Evolutionary conservation across 352 stramenopile species (phyloP).

Genomic region (Poterioochromonas sp.): DNA sequence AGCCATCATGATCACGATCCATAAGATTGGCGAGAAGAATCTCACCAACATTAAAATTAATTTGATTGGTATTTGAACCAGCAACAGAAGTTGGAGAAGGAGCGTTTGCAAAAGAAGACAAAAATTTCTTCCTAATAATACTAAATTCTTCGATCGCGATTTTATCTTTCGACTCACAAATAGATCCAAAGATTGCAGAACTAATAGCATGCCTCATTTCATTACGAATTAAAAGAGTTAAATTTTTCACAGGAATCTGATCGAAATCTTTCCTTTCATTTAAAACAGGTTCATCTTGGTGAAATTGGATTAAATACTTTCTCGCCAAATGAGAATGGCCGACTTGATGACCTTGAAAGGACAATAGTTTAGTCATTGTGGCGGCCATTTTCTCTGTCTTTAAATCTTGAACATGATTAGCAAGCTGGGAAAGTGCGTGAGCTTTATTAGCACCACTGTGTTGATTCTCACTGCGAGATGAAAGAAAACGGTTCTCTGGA

Average conservation of each 20-base stretch:
- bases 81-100: not conserved
- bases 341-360: not conserved
- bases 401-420: not conserved
- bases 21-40: slow-evolving; percentile 33
- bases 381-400: not conserved
- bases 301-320: not conserved
- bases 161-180: too few species aligned
- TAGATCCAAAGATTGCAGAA: too few species aligned
- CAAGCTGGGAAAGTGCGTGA: not conserved
- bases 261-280: too few species aligned
- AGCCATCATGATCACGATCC: slow-evolving; percentile 32
- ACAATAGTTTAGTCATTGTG: slow-evolving; percentile 8
- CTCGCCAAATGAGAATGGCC: not conserved
- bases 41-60: not conserved
- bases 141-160: not conserved
- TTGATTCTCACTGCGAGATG: not conserved
- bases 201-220: too few species aligned
- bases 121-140: too few species aligned
- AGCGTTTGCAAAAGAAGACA: not conserved
- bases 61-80: too few species aligned
- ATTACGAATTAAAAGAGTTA: too few species aligned
- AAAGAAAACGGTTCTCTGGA: not conserved
- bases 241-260: too few species aligned
- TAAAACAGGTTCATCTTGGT: too few species aligned
- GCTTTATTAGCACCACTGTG: not conserved